Percentiles rank a stretch among this genome's conserved stretches.
Conservation (phyloP, 768 basidiomycete genomes). For the Psilocybe tampanensis region DNA sequence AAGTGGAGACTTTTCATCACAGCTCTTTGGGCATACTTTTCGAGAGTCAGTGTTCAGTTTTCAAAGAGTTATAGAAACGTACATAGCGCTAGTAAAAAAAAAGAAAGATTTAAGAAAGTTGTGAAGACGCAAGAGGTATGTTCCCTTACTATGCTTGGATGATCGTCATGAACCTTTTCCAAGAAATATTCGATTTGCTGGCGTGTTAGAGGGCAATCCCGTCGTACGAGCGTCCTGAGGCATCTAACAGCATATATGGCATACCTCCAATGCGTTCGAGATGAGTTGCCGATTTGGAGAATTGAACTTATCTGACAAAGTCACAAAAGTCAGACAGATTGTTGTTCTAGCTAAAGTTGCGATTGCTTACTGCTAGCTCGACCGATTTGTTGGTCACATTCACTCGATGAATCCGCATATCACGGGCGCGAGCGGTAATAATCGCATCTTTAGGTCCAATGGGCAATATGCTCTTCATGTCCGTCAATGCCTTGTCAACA, state of each 20-base stretch:
- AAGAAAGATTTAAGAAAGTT: conserved; percentile 6
- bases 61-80: conserved; percentile 23
- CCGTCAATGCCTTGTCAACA: conserved; percentile 37
- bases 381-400: conserved; percentile 42
- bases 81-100: conserved; percentile 54
- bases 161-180: conserved; percentile 59
- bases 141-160: conserved; percentile 64
- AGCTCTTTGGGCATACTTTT: conserved; percentile 70
- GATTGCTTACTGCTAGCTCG: conserved; percentile 43
- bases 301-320: conserved; percentile 41
- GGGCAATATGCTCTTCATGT: conserved; percentile 40
- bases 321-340: conserved; percentile 4
- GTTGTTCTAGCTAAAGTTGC: neutral
- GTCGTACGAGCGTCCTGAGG: conserved; percentile 68
- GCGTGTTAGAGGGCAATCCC: conserved; percentile 55
- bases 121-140: neutral
- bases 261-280: conserved; percentile 81
- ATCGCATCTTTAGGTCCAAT: conserved; percentile 34
- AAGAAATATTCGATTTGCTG: conserved; percentile 60
- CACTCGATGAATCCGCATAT: conserved; percentile 48
- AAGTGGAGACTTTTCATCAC: conserved; percentile 77
- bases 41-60: neutral
- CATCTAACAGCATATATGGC: conserved; percentile 68
- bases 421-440: conserved; percentile 43
- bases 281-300: conserved; percentile 58